Percentiles rank a stretch among this genome's conserved stretches.
Evolutionary conservation across 2,329 filamentous ascomycete species (phyloP).

Genomic region (Calycina herbarum): DNA sequence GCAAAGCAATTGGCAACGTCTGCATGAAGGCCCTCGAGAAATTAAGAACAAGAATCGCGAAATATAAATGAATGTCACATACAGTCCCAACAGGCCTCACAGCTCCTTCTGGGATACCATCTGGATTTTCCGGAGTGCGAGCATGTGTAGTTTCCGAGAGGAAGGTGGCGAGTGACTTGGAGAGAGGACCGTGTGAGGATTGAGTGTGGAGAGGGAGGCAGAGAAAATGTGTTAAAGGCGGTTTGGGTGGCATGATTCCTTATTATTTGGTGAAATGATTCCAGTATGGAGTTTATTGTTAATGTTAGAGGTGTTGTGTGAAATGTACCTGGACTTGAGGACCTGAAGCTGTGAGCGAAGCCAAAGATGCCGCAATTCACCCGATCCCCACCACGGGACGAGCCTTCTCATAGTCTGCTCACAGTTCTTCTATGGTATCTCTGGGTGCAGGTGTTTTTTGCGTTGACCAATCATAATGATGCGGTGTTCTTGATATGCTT

Average conservation of each 20-base stretch:
- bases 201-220: conserved; percentile 70
- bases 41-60: neutral
- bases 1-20: too few relatives aligned
- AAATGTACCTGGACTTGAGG: neutral
- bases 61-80: neutral
- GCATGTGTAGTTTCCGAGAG: conserved; percentile 45
- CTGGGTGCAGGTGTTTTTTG: too few relatives aligned
- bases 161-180: conserved; percentile 57
- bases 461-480: too few relatives aligned
- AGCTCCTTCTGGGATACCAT: conserved; percentile 62
- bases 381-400: neutral
- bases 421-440: too few relatives aligned
- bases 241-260: conserved; percentile 22
- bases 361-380: neutral
- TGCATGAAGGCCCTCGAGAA: neutral
- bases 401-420: neutral
- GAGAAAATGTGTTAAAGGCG: conserved; percentile 69
- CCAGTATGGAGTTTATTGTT: neutral
- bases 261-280: neutral
- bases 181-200: conserved; percentile 62
- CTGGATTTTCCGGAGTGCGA: conserved; percentile 38
- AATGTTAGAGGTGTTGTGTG: neutral
- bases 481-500: too few relatives aligned
- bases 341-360: neutral
- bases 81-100: conserved; percentile 72